Evolutionary conservation across 2,329 filamentous ascomycete genomes (phyloP), one percentile per base, ranked within the genome.

Genomic region (Zymoseptoria tritici): DNA sequence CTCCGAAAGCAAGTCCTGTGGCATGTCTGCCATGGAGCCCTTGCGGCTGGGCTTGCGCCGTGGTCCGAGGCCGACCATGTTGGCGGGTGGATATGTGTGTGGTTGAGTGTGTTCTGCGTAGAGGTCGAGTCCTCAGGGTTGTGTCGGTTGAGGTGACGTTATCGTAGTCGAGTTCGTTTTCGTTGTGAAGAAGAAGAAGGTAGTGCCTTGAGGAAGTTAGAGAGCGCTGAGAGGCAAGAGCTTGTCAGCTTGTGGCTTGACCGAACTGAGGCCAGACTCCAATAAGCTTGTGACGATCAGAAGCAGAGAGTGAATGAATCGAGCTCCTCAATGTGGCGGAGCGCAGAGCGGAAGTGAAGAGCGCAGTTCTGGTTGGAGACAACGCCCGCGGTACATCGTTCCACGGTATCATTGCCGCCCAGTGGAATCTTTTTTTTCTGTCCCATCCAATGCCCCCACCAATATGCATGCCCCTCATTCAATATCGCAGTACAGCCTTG

Each of bases 11-110:
- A 97, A 83, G 76, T 91, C 86, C 78, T 91, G 89, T 65, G 93
- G 92, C 76, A 96, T 83, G 79, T 97, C 91, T 75, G 87, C 86
- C 85, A 94, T 90, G 64, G 92, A 96, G 73, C 89, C 89, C 83
- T 89, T 90, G 71, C 86, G 85, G 76, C 85, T 86, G 50, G 85
- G 85, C 64, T 81, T 80, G 71, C 80, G 82, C 74, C 83, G 85
- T 64, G 85, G 83, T 72, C 84, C 83, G 62, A 86, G 68, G 70
- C 83, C 82, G 67, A 87, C 84, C 86, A 88, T 88, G 55, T 70
- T 81, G 75, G 69, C 70, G 61, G 13, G 16, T 31, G 20, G 20
- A 29, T 7, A 3, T 19, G 52, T 53, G 20, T 29, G 52, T 53
- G 52, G 52, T 31, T 21, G 50, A 16, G 36, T 59, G 63, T 50